Percentiles rank a stretch among this genome's conserved stretches.
These are phyloP conservation scores for Myrmaecium sp. DNA, from an alignment of 2,329 filamentous ascomycete genomes.

Conservation along the genomic window DNA sequence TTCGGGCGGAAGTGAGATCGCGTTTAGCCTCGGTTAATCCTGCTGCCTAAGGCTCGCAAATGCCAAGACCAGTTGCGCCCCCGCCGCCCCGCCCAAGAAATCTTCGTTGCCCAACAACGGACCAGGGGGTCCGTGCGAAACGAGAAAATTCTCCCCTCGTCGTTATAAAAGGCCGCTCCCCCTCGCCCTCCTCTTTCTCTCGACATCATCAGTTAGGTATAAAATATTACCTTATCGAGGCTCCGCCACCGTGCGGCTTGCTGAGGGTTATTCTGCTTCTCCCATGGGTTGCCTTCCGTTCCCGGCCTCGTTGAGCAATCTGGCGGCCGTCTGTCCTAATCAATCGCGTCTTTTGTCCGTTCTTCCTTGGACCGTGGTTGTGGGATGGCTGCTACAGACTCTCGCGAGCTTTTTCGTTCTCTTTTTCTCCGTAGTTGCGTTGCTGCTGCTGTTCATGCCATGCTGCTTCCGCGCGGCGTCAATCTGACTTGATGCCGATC, in stretches of 20 bases:
- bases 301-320: constrained; percentile 24
- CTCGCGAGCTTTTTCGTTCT: constrained; percentile 2
- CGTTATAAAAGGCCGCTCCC: constrained; percentile 10
- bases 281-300: constrained; percentile 25
- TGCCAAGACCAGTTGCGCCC: background rate
- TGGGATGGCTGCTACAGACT: constrained; percentile 24
- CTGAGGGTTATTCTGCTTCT: constrained; percentile 22
- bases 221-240: constrained; percentile 21
- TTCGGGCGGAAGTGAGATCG: too few species aligned
- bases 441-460: too few species aligned
- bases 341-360: constrained; percentile 20
- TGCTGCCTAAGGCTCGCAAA: too few species aligned
- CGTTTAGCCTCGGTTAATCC: too few species aligned
- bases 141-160: background rate
- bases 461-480: too few species aligned
- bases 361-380: constrained; percentile 25
- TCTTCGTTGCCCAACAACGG: background rate
- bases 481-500: too few species aligned
- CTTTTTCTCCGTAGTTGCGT: too few species aligned
- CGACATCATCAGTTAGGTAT: constrained; percentile 20
- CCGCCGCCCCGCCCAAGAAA: background rate
- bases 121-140: background rate
- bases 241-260: constrained; percentile 23
- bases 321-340: constrained; percentile 20
- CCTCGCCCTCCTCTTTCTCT: constrained; percentile 10